Conservation (phyloP, 306 rosid species). For the Cyclanthera cordifolia region DNA sequence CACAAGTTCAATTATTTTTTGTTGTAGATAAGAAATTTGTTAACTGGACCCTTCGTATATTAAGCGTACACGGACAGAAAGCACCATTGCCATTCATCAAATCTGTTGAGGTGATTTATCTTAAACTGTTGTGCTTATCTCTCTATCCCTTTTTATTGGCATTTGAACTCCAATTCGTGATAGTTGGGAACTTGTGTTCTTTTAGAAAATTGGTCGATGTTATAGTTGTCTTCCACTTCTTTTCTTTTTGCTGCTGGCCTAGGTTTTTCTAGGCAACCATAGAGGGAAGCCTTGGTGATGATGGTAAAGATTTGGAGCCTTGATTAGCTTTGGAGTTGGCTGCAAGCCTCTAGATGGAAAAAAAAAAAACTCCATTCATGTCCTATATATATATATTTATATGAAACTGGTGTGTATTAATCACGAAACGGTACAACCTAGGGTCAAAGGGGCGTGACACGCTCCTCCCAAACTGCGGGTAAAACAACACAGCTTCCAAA, state of each 20-base stretch:
- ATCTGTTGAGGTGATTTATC: slow-evolving; percentile 69
- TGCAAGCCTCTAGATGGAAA: background rate
- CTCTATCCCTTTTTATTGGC: slow-evolving; percentile 9
- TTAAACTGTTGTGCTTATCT: slow-evolving; percentile 17
- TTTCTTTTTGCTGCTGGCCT: background rate
- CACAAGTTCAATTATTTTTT: background rate
- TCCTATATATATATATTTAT: background rate
- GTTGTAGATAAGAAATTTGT: slow-evolving; percentile 66
- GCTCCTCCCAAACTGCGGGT: background rate
- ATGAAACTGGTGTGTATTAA: background rate
- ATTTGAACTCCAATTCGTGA: background rate
- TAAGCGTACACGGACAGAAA: slow-evolving; percentile 66
- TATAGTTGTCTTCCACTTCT: background rate
- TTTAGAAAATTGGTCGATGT: background rate
- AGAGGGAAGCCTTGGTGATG: background rate
- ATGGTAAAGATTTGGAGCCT: background rate
- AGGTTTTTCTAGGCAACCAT: background rate
- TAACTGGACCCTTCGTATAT: slow-evolving; percentile 84
- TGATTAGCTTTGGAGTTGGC: background rate
- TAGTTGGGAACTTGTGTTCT: slow-evolving; percentile 7
- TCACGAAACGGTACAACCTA: no score
- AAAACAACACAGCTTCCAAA: background rate
- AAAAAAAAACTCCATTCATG: background rate
- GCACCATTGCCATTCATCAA: slow-evolving; percentile 70
- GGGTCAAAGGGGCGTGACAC: background rate